Evolutionary conservation across 1,284 basidiomycete genomes (phyloP), one percentile per base, ranked within the genome.

Genomic region (Thecaphora frezii): DNA sequence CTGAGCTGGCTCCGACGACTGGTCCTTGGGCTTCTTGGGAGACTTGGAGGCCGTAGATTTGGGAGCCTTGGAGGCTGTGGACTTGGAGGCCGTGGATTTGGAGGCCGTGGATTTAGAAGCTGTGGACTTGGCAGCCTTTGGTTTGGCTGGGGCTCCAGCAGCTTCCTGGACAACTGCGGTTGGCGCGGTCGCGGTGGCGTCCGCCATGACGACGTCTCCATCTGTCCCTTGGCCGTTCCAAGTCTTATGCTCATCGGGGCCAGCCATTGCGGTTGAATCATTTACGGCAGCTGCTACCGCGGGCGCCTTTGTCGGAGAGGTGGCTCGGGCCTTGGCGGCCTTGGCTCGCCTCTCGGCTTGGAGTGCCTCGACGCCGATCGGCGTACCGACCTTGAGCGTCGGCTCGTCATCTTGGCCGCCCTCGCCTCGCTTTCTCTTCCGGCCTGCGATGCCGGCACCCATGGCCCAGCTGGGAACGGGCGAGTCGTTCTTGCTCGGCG

Each of bases 401-500:
- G 64, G 57, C 46, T 71, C 63, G 8, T 66, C 60, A 4, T 73
- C 66, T 5, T 52, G 37, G 21, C 50, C 52, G 1, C 58, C 46
- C 16, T 75, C 71, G 41, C 71, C 71, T 28, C 71, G 54, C 46
- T 75, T 75, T 33, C 73, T 57, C 58, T 75, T 75, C 19, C 73
- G 58, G 19, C 66, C 60, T 13, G 71, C 69, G 39, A 69, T 41
- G 2, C 71, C 71, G 33, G 56, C 68, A 9, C 59, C 65, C 44
- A 57, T 51, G 4, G 65, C 58, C 69, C 66, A 69, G 7, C 51
- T 83, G 21, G 67, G 61, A 23, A 57, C 51, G 8, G 89, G 89
- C 77, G 59, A 63, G 41, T 87, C 87, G 38, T 88, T 88, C 84
- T 89, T 89, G 18, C 84, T 85, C 40, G 81, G 81, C 46, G 83